These are phyloP conservation scores for Sphagnum tenellum DNA, from an alignment of 225 moss, liverwort and hornwort species.

Conservation along the genomic window DNA sequence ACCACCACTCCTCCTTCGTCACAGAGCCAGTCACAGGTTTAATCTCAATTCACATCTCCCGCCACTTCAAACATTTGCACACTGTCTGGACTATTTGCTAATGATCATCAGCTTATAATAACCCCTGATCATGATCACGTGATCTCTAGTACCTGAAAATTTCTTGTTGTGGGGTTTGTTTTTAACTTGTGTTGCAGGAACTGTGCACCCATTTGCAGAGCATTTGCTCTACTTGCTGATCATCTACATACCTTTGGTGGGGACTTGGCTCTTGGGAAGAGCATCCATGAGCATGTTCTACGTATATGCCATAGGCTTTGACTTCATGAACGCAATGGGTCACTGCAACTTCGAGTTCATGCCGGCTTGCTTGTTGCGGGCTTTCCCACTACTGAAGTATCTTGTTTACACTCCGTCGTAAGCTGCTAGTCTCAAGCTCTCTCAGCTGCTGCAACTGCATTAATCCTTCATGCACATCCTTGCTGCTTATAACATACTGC, in stretches of 20 bases:
- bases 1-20: slow-evolving; percentile 68
- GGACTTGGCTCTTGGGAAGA: slow-evolving; percentile 34
- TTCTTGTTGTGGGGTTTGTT: too few species aligned
- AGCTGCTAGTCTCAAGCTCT: slow-evolving; percentile 5
- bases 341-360: slow-evolving; percentile 87
- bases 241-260: slow-evolving; percentile 47
- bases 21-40: slow-evolving; percentile 75
- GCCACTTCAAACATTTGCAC: too few species aligned
- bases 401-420: slow-evolving; percentile 74
- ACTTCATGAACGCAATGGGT: slow-evolving; percentile 51
- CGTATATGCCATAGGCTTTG: slow-evolving; percentile 48
- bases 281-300: slow-evolving; percentile 16
- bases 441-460: too few species aligned
- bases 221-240: slow-evolving; percentile 34
- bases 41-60: not conserved
- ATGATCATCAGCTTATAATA: too few species aligned
- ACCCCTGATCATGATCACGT: too few species aligned
- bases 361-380: slow-evolving; percentile 53
- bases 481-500: too few species aligned
- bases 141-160: not conserved
- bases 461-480: too few species aligned
- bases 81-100: too few species aligned
- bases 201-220: slow-evolving; percentile 66
- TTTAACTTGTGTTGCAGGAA: slow-evolving; percentile 18
- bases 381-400: slow-evolving; percentile 55